Evolutionary conservation across 31 red algal genomes (phyloP).

Genomic region (Asparagopsis taxiformis): DNA sequence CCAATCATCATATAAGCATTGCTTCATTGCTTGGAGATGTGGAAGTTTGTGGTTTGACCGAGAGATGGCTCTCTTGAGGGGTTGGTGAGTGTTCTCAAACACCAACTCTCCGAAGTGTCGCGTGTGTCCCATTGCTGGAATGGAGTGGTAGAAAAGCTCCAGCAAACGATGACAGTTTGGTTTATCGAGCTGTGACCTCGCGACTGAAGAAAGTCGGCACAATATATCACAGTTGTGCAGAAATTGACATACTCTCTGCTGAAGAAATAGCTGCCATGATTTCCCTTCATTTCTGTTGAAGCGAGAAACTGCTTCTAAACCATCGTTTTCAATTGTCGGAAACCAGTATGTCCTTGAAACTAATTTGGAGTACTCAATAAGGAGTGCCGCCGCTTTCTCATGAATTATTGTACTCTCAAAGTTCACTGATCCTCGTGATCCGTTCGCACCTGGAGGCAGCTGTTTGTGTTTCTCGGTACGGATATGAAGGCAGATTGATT

Average conservation of each 20-base stretch:
- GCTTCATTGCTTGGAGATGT: background rate
- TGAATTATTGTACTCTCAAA: background rate
- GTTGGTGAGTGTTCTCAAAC: conserved; percentile 6
- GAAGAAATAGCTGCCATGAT: background rate
- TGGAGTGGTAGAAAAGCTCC: background rate
- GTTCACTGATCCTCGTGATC: background rate
- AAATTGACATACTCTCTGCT: background rate
- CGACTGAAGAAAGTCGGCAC: background rate
- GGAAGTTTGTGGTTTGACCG: background rate
- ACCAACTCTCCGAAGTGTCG: background rate
- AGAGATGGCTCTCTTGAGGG: background rate
- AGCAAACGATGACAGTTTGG: conserved; percentile 2
- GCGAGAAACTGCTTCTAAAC: background rate
- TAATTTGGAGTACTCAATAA: background rate
- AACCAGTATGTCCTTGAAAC: background rate
- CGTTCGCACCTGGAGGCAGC: no score
- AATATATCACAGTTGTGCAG: background rate
- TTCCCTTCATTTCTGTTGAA: background rate
- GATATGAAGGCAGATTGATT: no score
- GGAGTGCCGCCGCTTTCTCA: background rate
- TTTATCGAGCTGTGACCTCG: background rate
- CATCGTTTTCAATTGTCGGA: background rate
- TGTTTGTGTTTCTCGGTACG: no score
- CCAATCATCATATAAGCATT: background rate
- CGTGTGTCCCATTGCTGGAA: background rate